Percentiles rank a stretch among this genome's conserved stretches.
Conservation (phyloP, 2,329 filamentous ascomycete species). For the Diplodia scrobiculata region DNA sequence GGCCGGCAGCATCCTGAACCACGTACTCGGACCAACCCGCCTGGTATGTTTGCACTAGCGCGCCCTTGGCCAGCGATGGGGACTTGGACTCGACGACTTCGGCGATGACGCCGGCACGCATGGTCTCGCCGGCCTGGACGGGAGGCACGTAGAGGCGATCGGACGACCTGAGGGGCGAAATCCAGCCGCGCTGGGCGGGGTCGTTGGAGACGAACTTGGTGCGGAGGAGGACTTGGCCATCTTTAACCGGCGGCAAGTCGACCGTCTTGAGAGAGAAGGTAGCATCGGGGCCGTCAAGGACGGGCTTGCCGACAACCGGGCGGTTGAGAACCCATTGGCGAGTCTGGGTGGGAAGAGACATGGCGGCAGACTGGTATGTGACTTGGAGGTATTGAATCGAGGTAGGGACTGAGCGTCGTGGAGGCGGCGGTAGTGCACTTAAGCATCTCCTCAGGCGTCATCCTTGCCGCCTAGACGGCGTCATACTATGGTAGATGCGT, state of each 20-base stretch:
- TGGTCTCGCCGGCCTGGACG: slow-evolving; percentile 66
- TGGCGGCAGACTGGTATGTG: not conserved
- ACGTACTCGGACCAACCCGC: slow-evolving; percentile 69
- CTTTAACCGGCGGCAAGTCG: slow-evolving; percentile 42
- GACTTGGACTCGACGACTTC: slow-evolving; percentile 65
- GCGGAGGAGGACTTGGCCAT: slow-evolving; percentile 53
- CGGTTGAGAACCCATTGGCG: slow-evolving; percentile 51
- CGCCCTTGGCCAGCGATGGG: slow-evolving; percentile 58
- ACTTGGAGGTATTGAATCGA: not conserved
- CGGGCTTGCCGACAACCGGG: slow-evolving; percentile 43
- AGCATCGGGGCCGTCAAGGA: slow-evolving; percentile 43
- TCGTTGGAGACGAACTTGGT: slow-evolving; percentile 55
- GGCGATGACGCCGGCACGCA: slow-evolving; percentile 65
- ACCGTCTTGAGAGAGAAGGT: slow-evolving; percentile 47
- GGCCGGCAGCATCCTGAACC: slow-evolving; percentile 49
- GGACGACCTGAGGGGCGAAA: not conserved
- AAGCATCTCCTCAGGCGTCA: not conserved
- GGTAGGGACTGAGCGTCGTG: not conserved
- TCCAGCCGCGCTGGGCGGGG: slow-evolving; percentile 52
- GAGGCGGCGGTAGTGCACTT: not conserved
- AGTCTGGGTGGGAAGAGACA: slow-evolving; percentile 33
- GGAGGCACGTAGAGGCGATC: slow-evolving; percentile 66
- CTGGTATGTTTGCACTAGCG: slow-evolving; percentile 56
- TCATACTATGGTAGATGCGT: not conserved
- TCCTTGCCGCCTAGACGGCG: not conserved